Base-by-base conservation (phyloP, 305 asterid species). In the Plantago lanceolata region DNA sequence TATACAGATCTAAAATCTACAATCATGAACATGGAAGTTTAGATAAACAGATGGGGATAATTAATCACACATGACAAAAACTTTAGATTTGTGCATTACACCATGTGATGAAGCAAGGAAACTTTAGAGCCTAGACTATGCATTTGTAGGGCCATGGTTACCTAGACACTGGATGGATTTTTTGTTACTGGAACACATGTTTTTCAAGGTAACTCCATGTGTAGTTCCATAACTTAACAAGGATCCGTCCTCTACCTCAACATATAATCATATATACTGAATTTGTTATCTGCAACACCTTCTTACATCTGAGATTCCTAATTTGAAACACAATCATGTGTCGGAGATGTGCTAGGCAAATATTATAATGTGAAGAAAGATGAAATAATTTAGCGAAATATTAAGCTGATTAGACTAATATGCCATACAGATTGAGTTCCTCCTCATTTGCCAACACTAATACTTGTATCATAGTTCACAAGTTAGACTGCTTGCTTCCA, bases 1-100 rank as follows among this genome's bases (percentile, higher is more conserved):
- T 83, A 66, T 93, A 93, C 31, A 74, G 88, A 78, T 93, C 96
- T 85, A 93, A 73, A 71, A 93, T 86, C 98, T 93, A 67, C 72
- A 75, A 48, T 58, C 54, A 47, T 44, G 64, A 67, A 65, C 17
- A 67, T 48, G 59, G 65, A 70, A 59, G 47, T 48, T 64, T 8
- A 56, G 55, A 64, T 48, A 19, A 28, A 31, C 6, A 50, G 44
- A 40, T 8, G 54, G 9, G 65, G 57, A 50, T 8, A 37, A 21
- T 50, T 33, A 19, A 40, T 17, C 6, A 37, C 18, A 24, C 19
- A 50, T 18, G 48, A 26, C 29, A 61, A 16, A 51, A 28, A 17
- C 60, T 65, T 45, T 45, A 5, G 5, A 33, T 17, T 29, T 28
- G 47, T 19, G 6, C 11, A 63, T 65, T 58, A 37, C 20, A 49